phyloP scores from a whole-genome alignment of 345 rosid species.

The Ailanthus altissimus region DNA sequence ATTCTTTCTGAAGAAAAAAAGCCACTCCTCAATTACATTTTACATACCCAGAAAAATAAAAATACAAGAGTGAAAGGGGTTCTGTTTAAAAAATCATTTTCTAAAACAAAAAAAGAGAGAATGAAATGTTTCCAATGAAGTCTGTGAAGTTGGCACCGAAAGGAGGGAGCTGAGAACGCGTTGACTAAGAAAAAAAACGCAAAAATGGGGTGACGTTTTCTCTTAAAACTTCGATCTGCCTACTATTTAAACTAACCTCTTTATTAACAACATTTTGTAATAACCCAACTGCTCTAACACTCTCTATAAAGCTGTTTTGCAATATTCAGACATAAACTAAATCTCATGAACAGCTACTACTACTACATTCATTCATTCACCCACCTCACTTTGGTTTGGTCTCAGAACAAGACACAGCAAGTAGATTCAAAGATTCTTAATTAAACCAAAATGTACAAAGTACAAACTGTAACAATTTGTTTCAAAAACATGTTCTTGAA shows the following conservation, averaged over 20 bases:
- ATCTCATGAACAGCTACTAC: background rate
- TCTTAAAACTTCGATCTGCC: background rate
- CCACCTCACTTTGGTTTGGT: background rate
- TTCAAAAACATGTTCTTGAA: background rate
- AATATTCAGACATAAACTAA: background rate
- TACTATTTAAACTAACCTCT: background rate
- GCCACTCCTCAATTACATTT: background rate
- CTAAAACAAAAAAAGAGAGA: background rate
- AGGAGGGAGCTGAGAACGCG: background rate
- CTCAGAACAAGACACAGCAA: constrained; percentile 7
- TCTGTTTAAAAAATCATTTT: background rate
- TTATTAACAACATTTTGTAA: background rate
- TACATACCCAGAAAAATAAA: background rate
- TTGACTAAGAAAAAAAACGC: background rate
- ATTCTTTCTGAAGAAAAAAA: background rate
- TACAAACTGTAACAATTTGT: background rate
- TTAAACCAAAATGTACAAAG: background rate
- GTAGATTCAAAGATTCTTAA: constrained; percentile 5
- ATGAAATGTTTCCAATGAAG: background rate
- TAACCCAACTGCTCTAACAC: background rate
- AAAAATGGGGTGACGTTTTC: background rate
- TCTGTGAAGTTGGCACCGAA: background rate
- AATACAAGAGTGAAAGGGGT: background rate
- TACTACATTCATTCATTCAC: background rate
- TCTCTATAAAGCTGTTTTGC: background rate